A percentile compares a stretch with the other conserved stretches of the same genome.
Evolutionary conservation across 2,329 filamentous ascomycete genomes (phyloP).

Genomic region (Calonectria leucothoes): DNA sequence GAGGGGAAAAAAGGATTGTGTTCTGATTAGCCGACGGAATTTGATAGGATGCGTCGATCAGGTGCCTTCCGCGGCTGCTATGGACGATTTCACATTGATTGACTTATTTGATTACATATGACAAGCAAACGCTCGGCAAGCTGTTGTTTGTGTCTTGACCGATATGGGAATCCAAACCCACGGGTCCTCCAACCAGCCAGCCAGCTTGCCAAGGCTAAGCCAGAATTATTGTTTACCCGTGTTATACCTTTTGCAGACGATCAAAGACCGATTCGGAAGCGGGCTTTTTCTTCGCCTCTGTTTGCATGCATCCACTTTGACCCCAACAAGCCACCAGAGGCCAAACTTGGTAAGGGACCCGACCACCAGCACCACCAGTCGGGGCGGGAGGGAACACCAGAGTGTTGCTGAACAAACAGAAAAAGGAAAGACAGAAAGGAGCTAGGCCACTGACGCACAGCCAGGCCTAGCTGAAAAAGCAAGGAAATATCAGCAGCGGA

Average conservation of each 20-base stretch:
- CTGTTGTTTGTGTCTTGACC: neutral
- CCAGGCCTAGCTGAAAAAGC: neutral
- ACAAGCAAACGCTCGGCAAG: neutral
- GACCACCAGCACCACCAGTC: neutral
- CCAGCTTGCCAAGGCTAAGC: neutral
- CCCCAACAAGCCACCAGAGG: neutral
- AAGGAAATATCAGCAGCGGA: neutral
- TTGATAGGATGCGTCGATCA: conserved; percentile 12
- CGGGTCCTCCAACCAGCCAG: neutral
- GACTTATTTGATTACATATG: neutral
- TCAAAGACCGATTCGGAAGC: neutral
- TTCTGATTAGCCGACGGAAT: neutral
- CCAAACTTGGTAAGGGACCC: neutral
- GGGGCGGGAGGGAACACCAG: neutral
- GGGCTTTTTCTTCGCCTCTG: neutral
- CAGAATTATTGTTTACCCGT: neutral
- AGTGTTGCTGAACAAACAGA: neutral
- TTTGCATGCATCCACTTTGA: conserved; percentile 10
- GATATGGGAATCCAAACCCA: neutral
- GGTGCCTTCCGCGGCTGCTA: conserved; percentile 16
- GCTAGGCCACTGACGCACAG: neutral
- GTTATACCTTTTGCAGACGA: neutral
- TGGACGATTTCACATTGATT: neutral
- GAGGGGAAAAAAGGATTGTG: neutral
- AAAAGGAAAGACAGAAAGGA: neutral